Base-by-base conservation (phyloP, 139 green algal genomes). In the Coelastrella sp. region DNA sequence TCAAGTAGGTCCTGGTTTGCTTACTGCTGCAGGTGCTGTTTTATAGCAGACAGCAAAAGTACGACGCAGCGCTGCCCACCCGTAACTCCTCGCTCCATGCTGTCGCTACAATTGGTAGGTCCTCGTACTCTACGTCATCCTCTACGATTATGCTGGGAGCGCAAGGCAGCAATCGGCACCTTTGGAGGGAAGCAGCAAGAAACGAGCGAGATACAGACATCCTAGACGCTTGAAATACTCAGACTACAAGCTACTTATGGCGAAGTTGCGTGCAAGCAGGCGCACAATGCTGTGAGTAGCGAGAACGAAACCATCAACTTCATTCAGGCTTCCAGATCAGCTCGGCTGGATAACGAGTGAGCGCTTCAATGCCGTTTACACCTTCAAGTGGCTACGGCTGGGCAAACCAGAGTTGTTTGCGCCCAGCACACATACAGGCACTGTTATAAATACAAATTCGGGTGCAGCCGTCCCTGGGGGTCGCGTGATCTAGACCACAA, bases 61-160 rank as follows among this genome's bases (percentile, higher is more conserved):
- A 66, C 7, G 68, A 8, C 22, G 68, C 68, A 8, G 16, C 22
- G 17, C 5, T n/a, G 7, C 68, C 16, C 17, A 90, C 86, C 75
- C 74, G 23, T 10, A 78, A 60, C 22, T 85, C 86, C 58, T 83
- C 75, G 32, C 61, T 90, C 86, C 86, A 90, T 19, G 58, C 56
- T 11, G 86, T 54, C 17, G 83, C 58, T 13, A 90, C 86, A n/a
- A 20, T 20, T 19, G 86, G 74, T 20, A 90, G 5, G 58, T 83
- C 86, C 8, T 58, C 17, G 66, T 56, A 80, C 66, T 74, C 74
- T 5, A 3, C 20, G 19, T n/a, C 73, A 19, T 83, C 73, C 16
- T 80, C 83, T 11, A 11, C 58, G 47, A 47, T 47, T 16, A 11
- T 17, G 57, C 66, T 74, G 75, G 32, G 5, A 76, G 86, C 58